Base-by-base conservation (phyloP, 83 land plant genomes). In the Diphasiastrum complanatum region DNA sequence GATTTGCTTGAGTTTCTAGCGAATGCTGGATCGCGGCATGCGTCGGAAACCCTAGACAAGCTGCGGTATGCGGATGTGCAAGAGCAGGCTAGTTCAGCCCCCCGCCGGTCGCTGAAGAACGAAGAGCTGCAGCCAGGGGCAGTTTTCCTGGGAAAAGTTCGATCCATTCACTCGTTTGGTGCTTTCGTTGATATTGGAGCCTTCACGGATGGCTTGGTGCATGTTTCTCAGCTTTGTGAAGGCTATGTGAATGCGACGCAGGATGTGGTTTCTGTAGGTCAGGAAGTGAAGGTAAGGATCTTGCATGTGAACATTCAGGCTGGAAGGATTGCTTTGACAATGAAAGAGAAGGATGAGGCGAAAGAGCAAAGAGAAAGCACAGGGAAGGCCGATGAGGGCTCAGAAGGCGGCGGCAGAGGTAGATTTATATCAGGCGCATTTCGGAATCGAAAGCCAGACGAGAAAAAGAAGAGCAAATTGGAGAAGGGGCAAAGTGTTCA, bases 151-250 rank as follows among this genome's bases (percentile, higher is more conserved):
- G 99, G 99, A 32, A 86, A 73, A 78, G 85, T 95, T 1, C 74
- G 71, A 48, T 64, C 97, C 16, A 85, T 95, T n/a, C 96, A 86
- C 49, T 73, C 85, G 32, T 95, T 84, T 79, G 99, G 99, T 56
- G 93, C 93, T 34, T 95, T 95, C 77, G 70, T 95, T 51, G 87
- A 90, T 64, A 63, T 95, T 72, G 99, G 99, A 61, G 99, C 99
- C 33, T 86, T 77, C 66, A 79, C 83, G 26, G 90, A 95, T 65
- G 99, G 99, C 5, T 58, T 95, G 50, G 93, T 90, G 6, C 99
- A 95, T 73, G 82, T 95, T 43, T 95, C 99, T 27, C 67, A 78
- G 59, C 63, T 90, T 64, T 83, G 99, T 67, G 78, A 81, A 60
- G 64, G 30, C 47, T 95, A 46, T 74, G 87, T 95, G 5, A 86